These are phyloP conservation scores for Tilletia walkeri DNA, from an alignment of 1,284 basidiomycete species.

Conservation along the genomic window DNA sequence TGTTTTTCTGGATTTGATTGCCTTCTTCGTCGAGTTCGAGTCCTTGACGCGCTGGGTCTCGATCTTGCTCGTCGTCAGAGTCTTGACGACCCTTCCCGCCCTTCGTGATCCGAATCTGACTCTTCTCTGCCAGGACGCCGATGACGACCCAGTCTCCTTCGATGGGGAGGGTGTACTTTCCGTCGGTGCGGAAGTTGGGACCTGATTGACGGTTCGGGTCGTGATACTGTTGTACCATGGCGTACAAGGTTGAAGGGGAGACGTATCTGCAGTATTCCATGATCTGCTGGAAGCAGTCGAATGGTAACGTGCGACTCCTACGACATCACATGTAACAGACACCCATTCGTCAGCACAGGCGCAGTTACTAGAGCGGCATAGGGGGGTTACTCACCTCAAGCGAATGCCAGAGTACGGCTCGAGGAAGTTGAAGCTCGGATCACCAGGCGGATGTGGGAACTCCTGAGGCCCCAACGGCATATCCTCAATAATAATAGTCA, in stretches of 20 bases:
- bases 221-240: slow-evolving; percentile 51
- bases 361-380: neutral
- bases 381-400: neutral
- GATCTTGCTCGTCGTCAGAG: slow-evolving; percentile 8
- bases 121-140: slow-evolving; percentile 80
- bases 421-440: neutral
- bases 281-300: slow-evolving; percentile 73
- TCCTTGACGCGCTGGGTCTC: slow-evolving; percentile 19
- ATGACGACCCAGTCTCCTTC: slow-evolving; percentile 87
- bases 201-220: neutral
- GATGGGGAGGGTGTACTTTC: slow-evolving; percentile 82
- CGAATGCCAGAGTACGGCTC: slow-evolving; percentile 16
- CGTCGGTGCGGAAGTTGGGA: slow-evolving; percentile 18
- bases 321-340: neutral
- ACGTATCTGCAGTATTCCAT: slow-evolving; percentile 80
- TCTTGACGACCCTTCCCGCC: slow-evolving; percentile 20
- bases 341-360: neutral
- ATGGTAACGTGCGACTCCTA: neutral
- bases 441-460: neutral
- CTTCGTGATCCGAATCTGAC: slow-evolving; percentile 66
- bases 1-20: slow-evolving; percentile 40
- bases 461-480: slow-evolving; percentile 6
- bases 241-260: slow-evolving; percentile 82
- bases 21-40: slow-evolving; percentile 29
- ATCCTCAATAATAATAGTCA: slow-evolving; percentile 2